phyloP scores from a whole-genome alignment of 345 rosid species.

The Turritis glabra region DNA sequence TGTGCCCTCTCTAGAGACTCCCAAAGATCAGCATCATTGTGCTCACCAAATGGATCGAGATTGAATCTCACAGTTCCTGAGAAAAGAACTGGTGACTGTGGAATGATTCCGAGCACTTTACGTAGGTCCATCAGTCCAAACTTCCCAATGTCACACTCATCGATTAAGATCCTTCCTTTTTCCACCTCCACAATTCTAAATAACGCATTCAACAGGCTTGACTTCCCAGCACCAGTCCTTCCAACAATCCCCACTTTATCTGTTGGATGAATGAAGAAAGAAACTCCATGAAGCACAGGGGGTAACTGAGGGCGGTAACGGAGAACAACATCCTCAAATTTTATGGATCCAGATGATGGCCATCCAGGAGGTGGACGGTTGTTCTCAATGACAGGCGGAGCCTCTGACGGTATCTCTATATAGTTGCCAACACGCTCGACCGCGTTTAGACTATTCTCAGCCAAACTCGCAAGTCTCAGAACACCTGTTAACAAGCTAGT shows the following conservation, averaged over 20 bases:
- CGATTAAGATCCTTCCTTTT: slow-evolving; percentile 69
- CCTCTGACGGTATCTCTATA: slow-evolving; percentile 88
- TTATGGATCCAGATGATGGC: slow-evolving; percentile 97
- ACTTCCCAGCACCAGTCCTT: slow-evolving; percentile 92
- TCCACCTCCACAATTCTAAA: slow-evolving; percentile 84
- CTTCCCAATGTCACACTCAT: slow-evolving; percentile 66
- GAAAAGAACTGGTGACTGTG: slow-evolving; percentile 85
- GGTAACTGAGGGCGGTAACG: slow-evolving; percentile 96
- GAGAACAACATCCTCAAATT: slow-evolving; percentile 86
- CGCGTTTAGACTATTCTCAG: slow-evolving; percentile 95
- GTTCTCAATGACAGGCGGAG: slow-evolving; percentile 70
- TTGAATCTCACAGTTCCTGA: slow-evolving; percentile 81
- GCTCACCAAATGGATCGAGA: slow-evolving; percentile 77
- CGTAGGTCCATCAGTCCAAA: slow-evolving; percentile 84
- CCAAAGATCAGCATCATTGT: slow-evolving; percentile 74
- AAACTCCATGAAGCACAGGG: slow-evolving; percentile 87
- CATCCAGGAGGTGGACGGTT: slow-evolving; percentile 99
- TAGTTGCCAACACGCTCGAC: slow-evolving; percentile 96
- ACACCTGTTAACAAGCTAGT: slow-evolving; percentile 83
- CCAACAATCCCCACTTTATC: slow-evolving; percentile 92
- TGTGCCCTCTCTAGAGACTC: slow-evolving; percentile 42
- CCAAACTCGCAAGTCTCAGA: slow-evolving; percentile 95
- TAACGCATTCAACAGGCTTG: slow-evolving; percentile 82
- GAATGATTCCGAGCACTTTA: slow-evolving; percentile 77
- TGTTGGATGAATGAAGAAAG: slow-evolving; percentile 76